Base-by-base conservation (phyloP, 2,329 filamentous ascomycete genomes). In the Verticillium tricorpus region DNA sequence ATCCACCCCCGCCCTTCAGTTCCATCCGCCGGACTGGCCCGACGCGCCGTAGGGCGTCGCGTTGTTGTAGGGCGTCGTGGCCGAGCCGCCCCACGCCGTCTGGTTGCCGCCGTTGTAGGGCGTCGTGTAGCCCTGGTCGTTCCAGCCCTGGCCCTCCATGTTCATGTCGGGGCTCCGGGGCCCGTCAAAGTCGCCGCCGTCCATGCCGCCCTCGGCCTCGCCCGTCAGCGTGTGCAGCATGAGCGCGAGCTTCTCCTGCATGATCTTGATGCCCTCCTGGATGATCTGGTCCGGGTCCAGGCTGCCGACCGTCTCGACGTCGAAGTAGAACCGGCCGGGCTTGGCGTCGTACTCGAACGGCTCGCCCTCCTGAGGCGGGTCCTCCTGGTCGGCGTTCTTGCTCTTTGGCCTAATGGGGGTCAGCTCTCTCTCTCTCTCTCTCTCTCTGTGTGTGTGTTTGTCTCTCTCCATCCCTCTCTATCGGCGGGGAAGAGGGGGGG, bases 271-370 rank as follows among this genome's bases (percentile, higher is more conserved):
- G 37, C 93, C 93, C 69, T 92, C 88, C 69, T 93, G 89, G 59
- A 99, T 87, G 68, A 98, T 95, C 65, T 87, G 85, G 71, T 99
- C 94, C 0, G 95, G 94, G 34, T 95, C 91, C 64, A 98, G 86
- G 69, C 89, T 91, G 39, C 95, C 95, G 40, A 91, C 89, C 56
- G 90, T 89, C 76, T 99, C 95, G 56, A 99, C 89, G 71, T 97
- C 93, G 71, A 94, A 90, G 81, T 97, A 99, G 81, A 97, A 99
- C 67, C 86, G 86, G 64, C 82, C 83, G 5, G 95, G 94, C 25
- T 89, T 85, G 11, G 93, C 94, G 69, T 97, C 89, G 76, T 92
- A 98, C 78, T 98, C 89, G 76, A 98, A 98, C 0, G 88, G 85
- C 69, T 96, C 91, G 68, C 92, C 92, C 67, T 95, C 90, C 67